Evolutionary conservation across 1,139 yeast species (phyloP).

Genomic region (Blastobotrys persicus): DNA sequence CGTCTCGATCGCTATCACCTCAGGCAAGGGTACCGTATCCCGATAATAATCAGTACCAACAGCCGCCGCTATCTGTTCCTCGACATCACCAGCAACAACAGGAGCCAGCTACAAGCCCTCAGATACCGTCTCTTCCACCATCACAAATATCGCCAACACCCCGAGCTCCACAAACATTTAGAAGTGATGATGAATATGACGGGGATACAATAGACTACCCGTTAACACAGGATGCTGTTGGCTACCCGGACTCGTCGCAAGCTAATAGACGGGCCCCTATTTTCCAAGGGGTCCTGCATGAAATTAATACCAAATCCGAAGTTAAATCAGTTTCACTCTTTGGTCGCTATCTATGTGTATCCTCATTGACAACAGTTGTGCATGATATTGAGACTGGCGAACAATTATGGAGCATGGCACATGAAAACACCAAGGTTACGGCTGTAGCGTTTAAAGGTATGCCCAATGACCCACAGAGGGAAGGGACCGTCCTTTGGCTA

Average conservation of each 20-base stretch:
- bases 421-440: constrained; percentile 31
- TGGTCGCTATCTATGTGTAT: constrained; percentile 30
- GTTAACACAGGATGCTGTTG: constrained; percentile 2
- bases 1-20: constrained; percentile 19
- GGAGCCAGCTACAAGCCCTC: not conserved
- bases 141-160: constrained; percentile 1
- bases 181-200: not conserved
- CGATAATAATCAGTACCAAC: constrained; percentile 8
- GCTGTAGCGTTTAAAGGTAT: constrained; percentile 23
- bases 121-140: not conserved
- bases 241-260: constrained; percentile 37
- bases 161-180: not conserved
- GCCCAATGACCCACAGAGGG: constrained; percentile 2
- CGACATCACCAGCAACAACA: constrained; percentile 8
- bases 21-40: constrained; percentile 8
- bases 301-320: constrained; percentile 31
- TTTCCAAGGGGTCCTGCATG: constrained; percentile 32
- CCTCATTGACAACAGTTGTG: constrained; percentile 28
- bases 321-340: constrained; percentile 28
- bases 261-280: constrained; percentile 38
- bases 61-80: too few relatives aligned
- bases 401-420: constrained; percentile 30
- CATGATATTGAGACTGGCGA: constrained; percentile 31
- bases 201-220: not conserved
- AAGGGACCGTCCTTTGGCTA: constrained; percentile 34